Percentiles rank a stretch among this genome's conserved stretches.
phyloP scores from a whole-genome alignment of 495 filamentous ascomycete genomes.

The Neurospora hispaniola region DNA sequence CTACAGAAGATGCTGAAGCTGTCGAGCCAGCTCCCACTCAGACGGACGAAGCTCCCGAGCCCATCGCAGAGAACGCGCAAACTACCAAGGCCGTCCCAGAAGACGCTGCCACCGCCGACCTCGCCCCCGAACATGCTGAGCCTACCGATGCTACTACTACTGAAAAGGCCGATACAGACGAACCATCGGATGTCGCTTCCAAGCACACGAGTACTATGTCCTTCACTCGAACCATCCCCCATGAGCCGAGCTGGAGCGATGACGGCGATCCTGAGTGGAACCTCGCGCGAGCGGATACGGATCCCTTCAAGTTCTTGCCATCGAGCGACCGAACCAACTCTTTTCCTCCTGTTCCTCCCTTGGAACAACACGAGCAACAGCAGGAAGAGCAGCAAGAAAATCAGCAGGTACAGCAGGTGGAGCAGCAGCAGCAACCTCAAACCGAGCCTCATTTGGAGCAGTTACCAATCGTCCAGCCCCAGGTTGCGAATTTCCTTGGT shows the following conservation, averaged over 20 bases:
- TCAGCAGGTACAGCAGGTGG: constrained; percentile 17
- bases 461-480: constrained; percentile 5
- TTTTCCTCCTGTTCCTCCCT: constrained; percentile 45
- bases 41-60: not conserved
- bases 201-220: constrained; percentile 43
- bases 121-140: constrained; percentile 17
- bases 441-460: constrained; percentile 17
- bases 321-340: constrained; percentile 48
- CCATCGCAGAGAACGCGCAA: not conserved
- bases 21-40: not conserved
- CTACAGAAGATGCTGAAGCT: not conserved
- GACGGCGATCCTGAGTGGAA: constrained; percentile 44
- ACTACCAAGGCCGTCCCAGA: not conserved
- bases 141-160: constrained; percentile 12
- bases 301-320: constrained; percentile 46
- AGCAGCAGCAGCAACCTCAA: constrained; percentile 27
- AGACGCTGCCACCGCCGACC: not conserved
- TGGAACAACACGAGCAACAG: constrained; percentile 15
- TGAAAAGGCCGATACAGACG: constrained; percentile 7
- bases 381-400: constrained; percentile 36
- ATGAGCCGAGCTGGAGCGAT: constrained; percentile 44
- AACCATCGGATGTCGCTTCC: constrained; percentile 17
- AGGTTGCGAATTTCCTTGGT: constrained; percentile 13
- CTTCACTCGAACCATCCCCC: constrained; percentile 41
- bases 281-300: constrained; percentile 35